These are phyloP conservation scores for Balansia obtecta DNA, from an alignment of 2,329 filamentous ascomycete species.

Conservation along the genomic window DNA sequence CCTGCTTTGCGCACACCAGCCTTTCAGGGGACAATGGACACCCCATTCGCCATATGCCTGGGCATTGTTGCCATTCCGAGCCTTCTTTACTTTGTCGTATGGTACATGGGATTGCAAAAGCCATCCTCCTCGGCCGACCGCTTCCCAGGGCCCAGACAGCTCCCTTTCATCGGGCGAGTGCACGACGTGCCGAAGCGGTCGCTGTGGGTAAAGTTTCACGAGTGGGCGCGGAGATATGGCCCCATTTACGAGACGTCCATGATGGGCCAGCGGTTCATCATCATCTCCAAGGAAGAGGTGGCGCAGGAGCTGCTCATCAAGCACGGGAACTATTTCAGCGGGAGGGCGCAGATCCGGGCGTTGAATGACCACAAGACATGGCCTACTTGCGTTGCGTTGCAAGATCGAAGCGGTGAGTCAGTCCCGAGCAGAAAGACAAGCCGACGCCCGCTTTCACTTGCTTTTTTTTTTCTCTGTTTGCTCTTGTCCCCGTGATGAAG, in stretches of 20 bases:
- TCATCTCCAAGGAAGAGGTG: constrained; percentile 35
- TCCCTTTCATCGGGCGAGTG: constrained; percentile 34
- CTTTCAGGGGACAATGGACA: not conserved
- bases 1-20: not conserved
- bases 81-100: constrained; percentile 27
- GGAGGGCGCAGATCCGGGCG: constrained; percentile 36
- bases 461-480: not conserved
- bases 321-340: constrained; percentile 36
- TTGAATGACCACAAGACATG: constrained; percentile 36
- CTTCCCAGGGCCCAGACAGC: constrained; percentile 35
- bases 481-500: not conserved
- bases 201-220: constrained; percentile 39
- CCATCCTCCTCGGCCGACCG: constrained; percentile 13
- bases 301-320: constrained; percentile 36
- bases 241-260: constrained; percentile 32
- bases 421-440: not conserved
- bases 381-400: constrained; percentile 34
- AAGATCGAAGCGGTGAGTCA: constrained; percentile 22
- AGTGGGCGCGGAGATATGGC: constrained; percentile 30
- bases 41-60: not conserved
- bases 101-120: constrained; percentile 22
- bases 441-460: not conserved
- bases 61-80: constrained; percentile 23
- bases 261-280: constrained; percentile 27
- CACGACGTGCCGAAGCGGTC: constrained; percentile 34